Evolutionary conservation across 805 yeast species (phyloP), one percentile per base, ranked within the genome.

Genomic region (Lachancea meyersii): DNA sequence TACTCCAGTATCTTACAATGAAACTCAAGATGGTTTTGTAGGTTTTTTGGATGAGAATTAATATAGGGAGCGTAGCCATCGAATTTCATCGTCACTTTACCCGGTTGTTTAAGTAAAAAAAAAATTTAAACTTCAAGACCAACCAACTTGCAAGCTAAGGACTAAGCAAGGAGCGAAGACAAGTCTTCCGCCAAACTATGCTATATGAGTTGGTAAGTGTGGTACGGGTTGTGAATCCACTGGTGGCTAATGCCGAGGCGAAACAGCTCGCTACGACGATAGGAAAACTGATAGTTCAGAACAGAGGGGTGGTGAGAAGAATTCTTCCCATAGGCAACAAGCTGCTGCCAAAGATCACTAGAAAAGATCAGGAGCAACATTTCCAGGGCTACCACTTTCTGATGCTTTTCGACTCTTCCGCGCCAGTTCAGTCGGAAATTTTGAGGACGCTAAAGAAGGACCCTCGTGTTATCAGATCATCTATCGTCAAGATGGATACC

Each of bases 221-320:
- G 48, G 88, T 95, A 6, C 86, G 97, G 68, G 81, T 82, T 24
- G 63, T 79, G 8, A 79, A 80, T 48, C 80, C 83, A 3, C 57
- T 65, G 37, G 64, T 68, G 16, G 72, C 71, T 13, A 69, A 72
- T 28, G 57, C 69, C 5, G 91, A 83, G 51, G 87, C 88, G 13
- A 79, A 77, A 50, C 83, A 80, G 60, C 57, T 61, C 30, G 73
- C 75, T 18, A 67, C 74, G 5, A 86, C 94, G 1, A 72, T 89
- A 22, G 97, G 97, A 8, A 82, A 79, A 59, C 70, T 87, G 58
- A 77, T 91, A 22, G 75, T 93, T 45, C 77, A 79, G 47, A 89
- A 91, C 65, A 86, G 96, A 72, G 98, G 98, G 39, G 91, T 91
- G n/a, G 80, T 91, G 30, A 76, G 97, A 60, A 80, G 78, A 47